Evolutionary conservation across 2,329 filamentous ascomycete species (phyloP).

Genomic region (Davidsoniella neocaledoniae): DNA sequence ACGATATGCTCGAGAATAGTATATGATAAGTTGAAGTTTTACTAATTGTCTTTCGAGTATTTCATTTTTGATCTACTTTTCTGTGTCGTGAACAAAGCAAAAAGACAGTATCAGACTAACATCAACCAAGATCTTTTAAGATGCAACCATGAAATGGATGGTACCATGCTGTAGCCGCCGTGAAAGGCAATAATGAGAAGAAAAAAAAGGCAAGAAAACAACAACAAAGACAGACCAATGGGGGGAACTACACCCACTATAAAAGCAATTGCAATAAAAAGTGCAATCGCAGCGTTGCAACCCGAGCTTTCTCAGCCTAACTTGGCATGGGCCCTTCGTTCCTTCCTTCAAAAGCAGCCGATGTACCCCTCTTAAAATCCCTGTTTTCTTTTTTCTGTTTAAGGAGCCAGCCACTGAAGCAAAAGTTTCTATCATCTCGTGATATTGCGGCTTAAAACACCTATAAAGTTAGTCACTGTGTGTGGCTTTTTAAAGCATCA

Average conservation of each 20-base stretch:
- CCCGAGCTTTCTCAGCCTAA: conserved; percentile 7
- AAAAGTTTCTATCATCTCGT: no score
- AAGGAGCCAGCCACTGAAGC: no score
- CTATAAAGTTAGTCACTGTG: no score
- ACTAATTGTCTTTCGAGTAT: no score
- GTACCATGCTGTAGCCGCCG: background rate
- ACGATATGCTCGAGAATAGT: no score
- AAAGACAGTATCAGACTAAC: no score
- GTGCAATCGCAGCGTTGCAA: conserved; percentile 5
- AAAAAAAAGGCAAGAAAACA: background rate
- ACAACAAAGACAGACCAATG: background rate
- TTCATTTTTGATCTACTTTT: no score
- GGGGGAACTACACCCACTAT: background rate
- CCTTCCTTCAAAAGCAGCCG: conserved; percentile 1
- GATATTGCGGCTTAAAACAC: no score
- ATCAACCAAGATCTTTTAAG: background rate
- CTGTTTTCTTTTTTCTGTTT: background rate
- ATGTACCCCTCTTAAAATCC: conserved; percentile 5
- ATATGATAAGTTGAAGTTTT: no score
- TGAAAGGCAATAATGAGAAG: background rate
- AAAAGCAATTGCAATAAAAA: background rate
- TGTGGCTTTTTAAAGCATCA: no score
- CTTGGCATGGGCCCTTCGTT: conserved; percentile 3
- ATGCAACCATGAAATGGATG: background rate
- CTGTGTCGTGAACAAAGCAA: no score